Base-by-base conservation (phyloP, 1,139 yeast genomes). In the Candida tunisiensis region DNA sequence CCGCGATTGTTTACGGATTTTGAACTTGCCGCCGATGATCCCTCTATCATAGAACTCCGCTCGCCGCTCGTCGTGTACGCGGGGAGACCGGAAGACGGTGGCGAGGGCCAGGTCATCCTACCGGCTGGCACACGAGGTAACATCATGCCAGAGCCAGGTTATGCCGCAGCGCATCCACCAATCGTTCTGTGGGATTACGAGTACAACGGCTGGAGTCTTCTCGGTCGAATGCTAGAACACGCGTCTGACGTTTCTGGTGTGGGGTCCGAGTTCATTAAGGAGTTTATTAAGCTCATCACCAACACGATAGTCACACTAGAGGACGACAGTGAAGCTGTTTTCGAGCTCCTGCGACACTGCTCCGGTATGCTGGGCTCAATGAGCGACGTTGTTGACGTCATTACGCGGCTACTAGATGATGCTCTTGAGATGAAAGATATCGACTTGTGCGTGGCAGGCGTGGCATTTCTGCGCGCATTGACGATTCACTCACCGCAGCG, bases 191-290 rank as follows among this genome's bases (percentile, higher is more conserved):
- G 88, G 55, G 55, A 74, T 24, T 69, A 75, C 45, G 62, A 65
- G 5, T 82, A 73, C 44, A 78, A 73, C 44, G 96, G 95, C 1
- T 82, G 95, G 93, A 67, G 91, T 0, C 56, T 78, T 23, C 41
- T 85, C 19, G 95, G 95, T 1, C 63, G 93, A 38, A 55, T 79
- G 0, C 49, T 85, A 17, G 85, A 77, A 38, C 75, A 74, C 37
- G 47, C 74, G 6, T 16, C 17, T 8, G 17, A 16, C 17, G 8
- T 6, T 16, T 6, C 7, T 8, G 17, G 17, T 8, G 17, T 8
- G 8, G 17, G 8, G 6, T 6, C 7, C 17, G 8, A 8, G 17
- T 8, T 6, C 17, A 16, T 16, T 16, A 8, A 16, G 17, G 17
- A 69, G 19, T 65, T 73, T 14, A 42, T 74, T 16, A 57, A 58